phyloP scores from a whole-genome alignment of 805 yeast genomes.

The Yamadazyma kitorensis region DNA sequence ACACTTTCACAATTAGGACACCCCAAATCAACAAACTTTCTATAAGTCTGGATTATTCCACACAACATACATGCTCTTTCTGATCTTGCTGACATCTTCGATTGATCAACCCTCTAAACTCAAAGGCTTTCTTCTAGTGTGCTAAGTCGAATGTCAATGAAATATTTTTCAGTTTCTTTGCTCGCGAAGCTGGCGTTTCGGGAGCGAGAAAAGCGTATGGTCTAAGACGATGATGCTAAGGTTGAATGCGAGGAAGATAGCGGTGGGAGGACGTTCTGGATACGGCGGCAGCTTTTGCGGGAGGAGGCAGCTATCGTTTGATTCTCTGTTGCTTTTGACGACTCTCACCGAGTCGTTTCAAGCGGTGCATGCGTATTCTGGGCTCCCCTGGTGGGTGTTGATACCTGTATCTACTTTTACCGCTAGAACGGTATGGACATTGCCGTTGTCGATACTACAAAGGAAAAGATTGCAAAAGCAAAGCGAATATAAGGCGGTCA shows the following conservation, averaged over 20 bases:
- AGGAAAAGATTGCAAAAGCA: conserved; percentile 69
- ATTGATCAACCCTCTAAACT: conserved; percentile 3
- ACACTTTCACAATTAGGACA: conserved; percentile 97
- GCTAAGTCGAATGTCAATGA: not conserved
- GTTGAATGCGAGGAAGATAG: too few relatives aligned
- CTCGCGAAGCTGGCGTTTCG: too few relatives aligned
- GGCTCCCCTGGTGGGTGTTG: conserved; percentile 79
- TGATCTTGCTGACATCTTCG: conserved; percentile 51
- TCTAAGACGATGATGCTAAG: too few relatives aligned
- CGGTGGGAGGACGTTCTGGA: too few relatives aligned
- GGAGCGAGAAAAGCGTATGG: too few relatives aligned
- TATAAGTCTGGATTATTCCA: conserved; percentile 83
- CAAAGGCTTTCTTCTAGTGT: not conserved
- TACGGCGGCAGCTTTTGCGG: conserved; percentile 11
- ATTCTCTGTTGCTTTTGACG: conserved; percentile 29
- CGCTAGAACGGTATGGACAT: conserved; percentile 62
- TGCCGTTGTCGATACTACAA: conserved; percentile 77
- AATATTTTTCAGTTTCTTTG: too few relatives aligned
- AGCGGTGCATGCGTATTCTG: conserved; percentile 49
- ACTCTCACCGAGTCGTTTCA: conserved; percentile 41
- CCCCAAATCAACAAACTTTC: conserved; percentile 72
- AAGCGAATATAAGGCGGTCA: conserved; percentile 65
- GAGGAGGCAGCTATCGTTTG: conserved; percentile 21
- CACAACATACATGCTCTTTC: conserved; percentile 98
- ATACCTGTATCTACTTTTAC: conserved; percentile 73